Conservation (phyloP, 768 basidiomycete species). For the Tulasnella sp. region DNA sequence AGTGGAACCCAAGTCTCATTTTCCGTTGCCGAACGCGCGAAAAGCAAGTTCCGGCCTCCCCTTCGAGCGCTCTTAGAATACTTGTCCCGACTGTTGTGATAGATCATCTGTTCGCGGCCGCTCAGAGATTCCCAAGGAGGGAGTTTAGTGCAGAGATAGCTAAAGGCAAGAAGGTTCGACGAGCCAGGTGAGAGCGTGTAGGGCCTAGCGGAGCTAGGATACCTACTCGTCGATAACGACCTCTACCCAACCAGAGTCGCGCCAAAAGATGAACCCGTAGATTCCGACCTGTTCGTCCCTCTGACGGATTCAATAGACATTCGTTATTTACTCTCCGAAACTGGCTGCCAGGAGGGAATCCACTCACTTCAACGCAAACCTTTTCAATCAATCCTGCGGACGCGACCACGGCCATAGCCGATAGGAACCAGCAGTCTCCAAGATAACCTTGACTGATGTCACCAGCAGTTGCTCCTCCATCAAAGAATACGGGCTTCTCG, state of each 20-base stretch:
- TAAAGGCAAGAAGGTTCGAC: conserved; percentile 30
- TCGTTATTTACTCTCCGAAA: neutral
- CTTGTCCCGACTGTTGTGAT: conserved; percentile 48
- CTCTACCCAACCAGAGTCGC: conserved; percentile 50
- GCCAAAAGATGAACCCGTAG: conserved; percentile 57
- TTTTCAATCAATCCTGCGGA: conserved; percentile 48
- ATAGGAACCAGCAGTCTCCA: conserved; percentile 54
- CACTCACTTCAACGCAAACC: conserved; percentile 48
- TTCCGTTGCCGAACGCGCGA: conserved; percentile 44
- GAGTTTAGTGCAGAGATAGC: conserved; percentile 47
- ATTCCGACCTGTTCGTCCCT: conserved; percentile 51
- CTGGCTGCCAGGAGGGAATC: neutral
- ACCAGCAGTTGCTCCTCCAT: conserved; percentile 43
- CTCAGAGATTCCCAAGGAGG: conserved; percentile 52
- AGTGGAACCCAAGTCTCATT: conserved; percentile 51
- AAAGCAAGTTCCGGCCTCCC: conserved; percentile 47
- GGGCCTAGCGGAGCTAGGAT: neutral
- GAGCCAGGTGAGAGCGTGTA: neutral
- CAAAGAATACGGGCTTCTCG: conserved; percentile 49
- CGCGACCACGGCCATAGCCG: conserved; percentile 49
- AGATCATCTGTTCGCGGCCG: conserved; percentile 42
- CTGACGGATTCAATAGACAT: conserved; percentile 32
- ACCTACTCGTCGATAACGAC: conserved; percentile 57
- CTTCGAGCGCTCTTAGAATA: conserved; percentile 47
- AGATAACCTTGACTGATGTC: conserved; percentile 50